Conservation (phyloP, 176 grass and related monocot species). For the Ananas comosus region DNA sequence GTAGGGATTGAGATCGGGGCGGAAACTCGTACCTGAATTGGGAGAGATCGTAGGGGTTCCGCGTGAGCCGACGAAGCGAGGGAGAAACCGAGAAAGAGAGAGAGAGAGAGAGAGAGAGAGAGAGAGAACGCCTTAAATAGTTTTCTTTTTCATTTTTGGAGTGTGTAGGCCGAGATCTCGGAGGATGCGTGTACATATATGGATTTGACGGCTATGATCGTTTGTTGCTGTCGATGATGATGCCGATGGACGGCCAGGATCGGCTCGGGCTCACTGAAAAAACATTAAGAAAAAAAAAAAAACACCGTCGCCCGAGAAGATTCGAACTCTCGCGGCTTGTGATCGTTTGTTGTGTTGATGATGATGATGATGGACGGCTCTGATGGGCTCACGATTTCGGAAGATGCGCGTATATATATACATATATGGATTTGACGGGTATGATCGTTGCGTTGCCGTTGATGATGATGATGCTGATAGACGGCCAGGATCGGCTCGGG, state of each 20-base stretch:
- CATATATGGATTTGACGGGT: too few species aligned
- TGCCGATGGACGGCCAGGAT: background rate
- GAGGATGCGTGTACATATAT: background rate
- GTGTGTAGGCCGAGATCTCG: background rate
- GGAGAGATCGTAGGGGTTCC: background rate
- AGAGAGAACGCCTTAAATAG: background rate
- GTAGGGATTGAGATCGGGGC: background rate
- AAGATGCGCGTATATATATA: too few species aligned
- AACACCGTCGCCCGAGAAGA: constrained; percentile 53
- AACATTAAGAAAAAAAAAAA: background rate
- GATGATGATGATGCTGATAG: too few species aligned
- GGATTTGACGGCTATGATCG: background rate
- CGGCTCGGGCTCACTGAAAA: background rate
- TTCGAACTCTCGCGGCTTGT: constrained; percentile 62
- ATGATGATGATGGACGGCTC: too few species aligned
- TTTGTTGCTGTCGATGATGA: too few species aligned
- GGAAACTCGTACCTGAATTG: background rate
- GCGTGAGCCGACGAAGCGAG: background rate
- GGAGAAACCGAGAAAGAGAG: background rate
- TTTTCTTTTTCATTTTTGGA: background rate
- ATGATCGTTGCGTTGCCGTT: too few species aligned
- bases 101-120: too few species aligned
- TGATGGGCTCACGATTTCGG: too few species aligned
- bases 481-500: too few species aligned
- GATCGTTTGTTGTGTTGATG: too few species aligned